Percentiles rank a stretch among this genome's conserved stretches.
phyloP scores from a whole-genome alignment of 257 asterid genomes.

The Eucommia ulmoides region DNA sequence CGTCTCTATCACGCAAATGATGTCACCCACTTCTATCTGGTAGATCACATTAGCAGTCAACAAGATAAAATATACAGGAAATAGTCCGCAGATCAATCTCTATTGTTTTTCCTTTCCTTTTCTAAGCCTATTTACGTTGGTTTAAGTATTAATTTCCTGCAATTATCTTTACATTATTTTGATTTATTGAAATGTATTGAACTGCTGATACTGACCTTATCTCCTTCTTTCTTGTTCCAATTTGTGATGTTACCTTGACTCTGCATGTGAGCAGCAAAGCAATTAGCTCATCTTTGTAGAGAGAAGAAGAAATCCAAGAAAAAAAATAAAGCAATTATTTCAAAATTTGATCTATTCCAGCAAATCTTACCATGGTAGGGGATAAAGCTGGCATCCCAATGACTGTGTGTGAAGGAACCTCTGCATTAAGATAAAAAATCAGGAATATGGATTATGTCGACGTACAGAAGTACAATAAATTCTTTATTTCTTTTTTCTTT shows the following conservation, averaged over 20 bases:
- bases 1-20: slow-evolving; percentile 90
- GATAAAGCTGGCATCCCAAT: slow-evolving; percentile 96
- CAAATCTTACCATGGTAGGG: slow-evolving; percentile 86
- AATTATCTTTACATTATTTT: background rate
- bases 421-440: slow-evolving; percentile 32
- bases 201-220: slow-evolving; percentile 49
- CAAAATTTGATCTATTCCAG: slow-evolving; percentile 4
- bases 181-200: background rate
- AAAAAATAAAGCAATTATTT: background rate
- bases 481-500: too few species aligned
- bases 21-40: slow-evolving; percentile 94
- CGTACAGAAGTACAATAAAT: too few species aligned
- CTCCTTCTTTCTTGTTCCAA: slow-evolving; percentile 95
- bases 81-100: background rate
- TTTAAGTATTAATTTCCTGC: background rate
- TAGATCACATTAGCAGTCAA: slow-evolving; percentile 17
- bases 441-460: too few species aligned
- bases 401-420: slow-evolving; percentile 47
- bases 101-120: background rate
- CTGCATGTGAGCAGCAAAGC: slow-evolving; percentile 34
- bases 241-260: slow-evolving; percentile 90
- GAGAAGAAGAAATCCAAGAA: slow-evolving; percentile 1
- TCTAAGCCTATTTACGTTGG: too few species aligned
- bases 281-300: slow-evolving; percentile 6
- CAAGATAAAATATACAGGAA: slow-evolving; percentile 6